Base-by-base conservation (phyloP, 176 grass and related monocot species). In the Secale cereale region DNA sequence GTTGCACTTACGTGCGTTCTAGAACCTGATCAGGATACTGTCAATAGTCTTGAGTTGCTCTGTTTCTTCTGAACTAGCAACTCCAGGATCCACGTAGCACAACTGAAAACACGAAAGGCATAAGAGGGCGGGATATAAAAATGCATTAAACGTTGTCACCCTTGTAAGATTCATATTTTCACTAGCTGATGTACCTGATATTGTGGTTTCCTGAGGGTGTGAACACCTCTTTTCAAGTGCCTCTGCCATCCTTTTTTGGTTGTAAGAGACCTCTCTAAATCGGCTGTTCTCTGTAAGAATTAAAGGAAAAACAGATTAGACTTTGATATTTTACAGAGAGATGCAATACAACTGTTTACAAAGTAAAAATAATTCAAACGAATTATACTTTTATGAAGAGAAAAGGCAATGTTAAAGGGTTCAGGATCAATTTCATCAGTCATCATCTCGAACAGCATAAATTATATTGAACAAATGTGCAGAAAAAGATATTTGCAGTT, bases 81-180 rank as follows among this genome's bases (percentile, higher is more conserved):
- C 90, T 71, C 96, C 93, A 81, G 83, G 67, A 92, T 98, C 93
- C 73, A 94, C 85, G 80, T 92, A 95, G 81, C 93, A 98, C 54
- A 98, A 79, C 96, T 98, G 80, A 45, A 74, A 85, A 78, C 76
- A 87, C 13, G 15, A 13, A 65, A 82, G 65, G 14, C 4, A 62
- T 60, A 80, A 61, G n/a, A 45, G 41, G 41, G 59, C 71, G 39
- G 29, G 3, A 8, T 59, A 75, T 35, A 54, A 65, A 66, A 54
- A 15, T 59, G 57, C 30, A 65, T 59, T 4, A 68, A 36, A 57
- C 27, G 4, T 65, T 36, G 19, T 29, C 19, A 78, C 29, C 45
- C 16, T 59, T 85, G 14, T 63, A 32, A 29, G 72, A 50, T 78
- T 52, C 52, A 59, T 36, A 72, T n/a, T 82, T 40, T 43, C 10